These are phyloP conservation scores for Annulohypoxylon bovei DNA, from an alignment of 495 filamentous ascomycete genomes.

Conservation along the genomic window DNA sequence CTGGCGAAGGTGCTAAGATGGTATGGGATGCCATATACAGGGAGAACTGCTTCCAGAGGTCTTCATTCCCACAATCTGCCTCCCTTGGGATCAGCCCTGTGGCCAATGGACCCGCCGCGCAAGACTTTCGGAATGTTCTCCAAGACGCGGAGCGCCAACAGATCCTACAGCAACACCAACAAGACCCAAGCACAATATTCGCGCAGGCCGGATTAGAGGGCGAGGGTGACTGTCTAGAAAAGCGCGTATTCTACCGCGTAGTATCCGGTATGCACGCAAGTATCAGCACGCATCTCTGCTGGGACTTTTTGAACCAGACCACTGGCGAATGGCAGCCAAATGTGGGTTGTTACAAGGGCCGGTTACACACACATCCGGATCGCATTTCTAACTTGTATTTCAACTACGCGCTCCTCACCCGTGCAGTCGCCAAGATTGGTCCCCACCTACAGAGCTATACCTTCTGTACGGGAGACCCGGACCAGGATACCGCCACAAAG, in stretches of 20 bases:
- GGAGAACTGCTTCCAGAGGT: conserved; percentile 94
- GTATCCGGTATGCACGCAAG: conserved; percentile 98
- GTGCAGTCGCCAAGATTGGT: conserved; percentile 90
- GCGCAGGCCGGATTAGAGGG: conserved; percentile 68
- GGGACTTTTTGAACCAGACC: conserved; percentile 94
- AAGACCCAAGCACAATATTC: conserved; percentile 60
- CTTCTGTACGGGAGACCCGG: conserved; percentile 87
- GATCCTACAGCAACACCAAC: conserved; percentile 61
- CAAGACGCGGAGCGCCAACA: conserved; percentile 75
- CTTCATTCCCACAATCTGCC: conserved; percentile 62
- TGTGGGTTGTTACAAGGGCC: conserved; percentile 84
- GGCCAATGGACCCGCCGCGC: conserved; percentile 71
- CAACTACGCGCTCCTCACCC: conserved; percentile 93
- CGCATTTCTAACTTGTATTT: conserved; percentile 98
- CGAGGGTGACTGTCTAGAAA: conserved; percentile 94
- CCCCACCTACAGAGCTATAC: conserved; percentile 83
- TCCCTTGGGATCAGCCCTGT: conserved; percentile 51
- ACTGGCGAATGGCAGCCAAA: conserved; percentile 96
- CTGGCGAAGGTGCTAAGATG: conserved; percentile 80
- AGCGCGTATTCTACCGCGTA: conserved; percentile 94
- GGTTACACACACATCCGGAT: conserved; percentile 85
- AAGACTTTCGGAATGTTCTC: conserved; percentile 85
- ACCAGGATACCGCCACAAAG: conserved; percentile 81
- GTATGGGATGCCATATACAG: conserved; percentile 98
- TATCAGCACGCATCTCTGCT: conserved; percentile 95